These are phyloP conservation scores for Pezicula radicicola DNA, from an alignment of 2,329 filamentous ascomycete genomes.

Conservation along the genomic window DNA sequence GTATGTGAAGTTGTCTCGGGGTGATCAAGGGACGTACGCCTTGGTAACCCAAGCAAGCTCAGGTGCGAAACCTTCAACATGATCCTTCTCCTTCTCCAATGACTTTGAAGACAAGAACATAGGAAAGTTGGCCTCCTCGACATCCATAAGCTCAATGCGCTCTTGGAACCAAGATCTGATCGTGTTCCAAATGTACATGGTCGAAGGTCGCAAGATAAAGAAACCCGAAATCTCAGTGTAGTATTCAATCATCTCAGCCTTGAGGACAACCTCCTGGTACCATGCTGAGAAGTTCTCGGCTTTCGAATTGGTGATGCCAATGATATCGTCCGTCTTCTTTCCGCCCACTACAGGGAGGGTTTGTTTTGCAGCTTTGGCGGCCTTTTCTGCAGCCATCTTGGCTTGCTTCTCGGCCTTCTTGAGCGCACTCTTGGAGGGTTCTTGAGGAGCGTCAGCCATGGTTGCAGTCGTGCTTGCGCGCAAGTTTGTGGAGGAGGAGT, in stretches of 20 bases:
- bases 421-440: slow-evolving; percentile 58
- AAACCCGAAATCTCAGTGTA: slow-evolving; percentile 91
- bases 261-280: slow-evolving; percentile 97
- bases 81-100: slow-evolving; percentile 76
- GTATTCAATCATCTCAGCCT: slow-evolving; percentile 97
- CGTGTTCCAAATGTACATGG: slow-evolving; percentile 65
- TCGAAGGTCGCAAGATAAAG: slow-evolving; percentile 79
- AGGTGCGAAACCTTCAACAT: slow-evolving; percentile 97
- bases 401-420: slow-evolving; percentile 66
- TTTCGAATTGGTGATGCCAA: slow-evolving; percentile 86
- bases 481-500: neutral
- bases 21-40: slow-evolving; percentile 49
- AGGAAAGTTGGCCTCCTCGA: slow-evolving; percentile 95
- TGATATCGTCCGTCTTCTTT: slow-evolving; percentile 66
- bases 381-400: slow-evolving; percentile 58
- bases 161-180: slow-evolving; percentile 66
- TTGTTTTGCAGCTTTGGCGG: slow-evolving; percentile 59
- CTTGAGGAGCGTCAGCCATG: slow-evolving; percentile 22
- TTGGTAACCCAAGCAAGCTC: slow-evolving; percentile 88
- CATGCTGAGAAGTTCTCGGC: slow-evolving; percentile 85
- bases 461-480: slow-evolving; percentile 2
- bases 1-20: neutral
- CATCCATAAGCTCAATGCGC: slow-evolving; percentile 85
- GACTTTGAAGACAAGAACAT: slow-evolving; percentile 94
- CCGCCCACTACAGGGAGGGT: slow-evolving; percentile 50